phyloP scores from a whole-genome alignment of 2,329 filamentous ascomycete species.

The Mariannaea sp. region DNA sequence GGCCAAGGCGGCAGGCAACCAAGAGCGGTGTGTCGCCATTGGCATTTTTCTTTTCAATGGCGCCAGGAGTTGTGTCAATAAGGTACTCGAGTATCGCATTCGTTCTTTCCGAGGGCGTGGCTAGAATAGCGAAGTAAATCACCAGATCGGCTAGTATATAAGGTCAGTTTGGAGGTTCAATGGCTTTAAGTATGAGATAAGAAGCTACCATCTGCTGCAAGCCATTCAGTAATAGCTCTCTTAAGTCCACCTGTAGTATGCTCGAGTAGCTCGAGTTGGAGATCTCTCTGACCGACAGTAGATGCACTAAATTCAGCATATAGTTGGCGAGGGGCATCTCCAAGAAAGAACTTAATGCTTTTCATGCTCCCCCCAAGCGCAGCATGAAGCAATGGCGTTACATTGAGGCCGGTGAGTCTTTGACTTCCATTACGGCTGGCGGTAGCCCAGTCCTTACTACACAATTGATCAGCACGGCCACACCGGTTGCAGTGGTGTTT shows the following conservation, averaged over 20 bases:
- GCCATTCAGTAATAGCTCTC: constrained; percentile 64
- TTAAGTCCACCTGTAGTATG: constrained; percentile 67
- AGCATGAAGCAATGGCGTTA: constrained; percentile 65
- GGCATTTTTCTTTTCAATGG: constrained; percentile 64
- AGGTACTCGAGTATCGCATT: constrained; percentile 68
- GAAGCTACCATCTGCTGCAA: constrained; percentile 59
- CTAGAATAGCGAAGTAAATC: constrained; percentile 68
- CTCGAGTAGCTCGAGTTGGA: constrained; percentile 64
- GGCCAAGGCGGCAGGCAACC: constrained; percentile 64
- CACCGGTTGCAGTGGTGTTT: neutral
- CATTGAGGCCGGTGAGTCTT: constrained; percentile 48
- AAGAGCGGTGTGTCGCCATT: constrained; percentile 69
- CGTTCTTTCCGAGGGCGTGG: constrained; percentile 46
- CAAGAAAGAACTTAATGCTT: constrained; percentile 76
- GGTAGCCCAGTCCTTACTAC: constrained; percentile 70
- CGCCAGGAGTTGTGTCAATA: constrained; percentile 62
- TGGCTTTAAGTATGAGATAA: constrained; percentile 31
- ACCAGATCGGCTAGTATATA: constrained; percentile 61
- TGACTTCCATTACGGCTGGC: constrained; percentile 57
- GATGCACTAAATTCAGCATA: constrained; percentile 71
- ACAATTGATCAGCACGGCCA: constrained; percentile 20
- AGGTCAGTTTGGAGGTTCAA: too few species aligned
- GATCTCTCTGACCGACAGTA: constrained; percentile 63
- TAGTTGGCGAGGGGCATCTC: constrained; percentile 68
- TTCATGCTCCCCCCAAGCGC: constrained; percentile 63